Evolutionary conservation across 805 yeast species (phyloP).

Genomic region (Pichia occidentalis): DNA sequence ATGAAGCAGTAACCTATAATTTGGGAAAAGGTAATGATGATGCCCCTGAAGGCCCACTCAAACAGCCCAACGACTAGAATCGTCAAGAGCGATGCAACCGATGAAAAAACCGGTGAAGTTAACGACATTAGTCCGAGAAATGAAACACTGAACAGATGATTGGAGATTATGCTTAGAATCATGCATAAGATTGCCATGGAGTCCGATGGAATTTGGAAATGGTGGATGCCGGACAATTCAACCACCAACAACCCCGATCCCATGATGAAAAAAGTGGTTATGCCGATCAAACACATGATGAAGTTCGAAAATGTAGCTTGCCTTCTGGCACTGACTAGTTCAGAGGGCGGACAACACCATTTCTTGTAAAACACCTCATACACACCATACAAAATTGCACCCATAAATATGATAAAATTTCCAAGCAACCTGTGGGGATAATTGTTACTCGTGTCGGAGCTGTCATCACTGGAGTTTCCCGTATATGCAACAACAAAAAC

Average conservation of each 20-base stretch:
- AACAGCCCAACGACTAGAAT: conserved; percentile 73
- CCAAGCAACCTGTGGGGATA: conserved; percentile 64
- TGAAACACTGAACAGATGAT: conserved; percentile 61
- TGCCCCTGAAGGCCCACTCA: conserved; percentile 65
- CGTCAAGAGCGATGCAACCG: conserved; percentile 55
- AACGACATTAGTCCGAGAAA: conserved; percentile 75
- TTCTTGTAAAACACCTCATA: conserved; percentile 81
- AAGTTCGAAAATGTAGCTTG: conserved; percentile 79
- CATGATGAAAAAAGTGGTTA: conserved; percentile 44
- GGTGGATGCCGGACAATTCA: conserved; percentile 50
- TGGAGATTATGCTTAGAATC: conserved; percentile 49
- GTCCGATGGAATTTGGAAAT: conserved; percentile 45
- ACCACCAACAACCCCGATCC: conserved; percentile 42
- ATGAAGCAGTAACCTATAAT: conserved; percentile 64
- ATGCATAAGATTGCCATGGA: conserved; percentile 39
- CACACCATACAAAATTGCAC: conserved; percentile 73
- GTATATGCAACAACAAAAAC: conserved; percentile 75
- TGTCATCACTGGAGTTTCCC: conserved; percentile 25
- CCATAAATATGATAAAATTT: conserved; percentile 60
- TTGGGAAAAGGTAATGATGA: conserved; percentile 48
- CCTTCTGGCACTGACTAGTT: conserved; percentile 51
- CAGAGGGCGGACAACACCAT: conserved; percentile 65
- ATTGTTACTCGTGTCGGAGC: conserved; percentile 16
- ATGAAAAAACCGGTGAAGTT: conserved; percentile 78
- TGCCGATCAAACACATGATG: conserved; percentile 62